These are phyloP conservation scores for Leptographium wingfieldii DNA, from an alignment of 2,329 filamentous ascomycete species.

Conservation along the genomic window DNA sequence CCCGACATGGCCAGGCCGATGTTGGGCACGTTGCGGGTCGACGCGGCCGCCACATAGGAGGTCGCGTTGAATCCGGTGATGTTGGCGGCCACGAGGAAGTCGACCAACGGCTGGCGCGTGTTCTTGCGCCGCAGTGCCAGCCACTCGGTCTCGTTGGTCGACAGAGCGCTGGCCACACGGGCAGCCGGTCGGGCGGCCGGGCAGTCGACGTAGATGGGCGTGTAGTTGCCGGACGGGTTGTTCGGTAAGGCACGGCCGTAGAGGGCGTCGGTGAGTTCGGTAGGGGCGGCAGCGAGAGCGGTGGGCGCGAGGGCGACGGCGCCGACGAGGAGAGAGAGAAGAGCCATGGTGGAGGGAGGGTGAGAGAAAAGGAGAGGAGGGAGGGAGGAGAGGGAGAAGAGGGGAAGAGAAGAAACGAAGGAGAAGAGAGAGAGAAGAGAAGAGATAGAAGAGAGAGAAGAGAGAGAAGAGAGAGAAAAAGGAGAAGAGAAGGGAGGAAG, in stretches of 20 bases:
- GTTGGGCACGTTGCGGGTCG: constrained; percentile 28
- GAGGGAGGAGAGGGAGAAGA: background rate
- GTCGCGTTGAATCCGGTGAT: constrained; percentile 70
- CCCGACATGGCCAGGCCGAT: constrained; percentile 71
- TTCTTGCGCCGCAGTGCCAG: constrained; percentile 56
- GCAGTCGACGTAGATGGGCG: constrained; percentile 55
- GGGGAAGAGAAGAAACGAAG: background rate
- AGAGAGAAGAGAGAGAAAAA: background rate
- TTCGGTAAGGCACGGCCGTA: constrained; percentile 21
- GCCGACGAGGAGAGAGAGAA: background rate
- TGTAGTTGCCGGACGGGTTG: constrained; percentile 48
- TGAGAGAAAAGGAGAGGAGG: background rate
- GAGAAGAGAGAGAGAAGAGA: background rate
- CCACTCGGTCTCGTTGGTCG: constrained; percentile 61
- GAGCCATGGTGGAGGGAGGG: background rate
- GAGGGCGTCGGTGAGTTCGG: background rate
- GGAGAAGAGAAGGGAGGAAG: background rate
- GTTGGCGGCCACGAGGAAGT: constrained; percentile 57
- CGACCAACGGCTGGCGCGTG: constrained; percentile 62
- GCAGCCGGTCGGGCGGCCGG: constrained; percentile 57
- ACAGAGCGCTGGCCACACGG: constrained; percentile 49
- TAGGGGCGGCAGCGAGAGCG: background rate
- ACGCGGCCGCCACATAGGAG: constrained; percentile 49
- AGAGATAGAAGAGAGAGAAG: background rate
- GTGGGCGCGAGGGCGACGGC: background rate